phyloP scores from a whole-genome alignment of 140 eudicot genomes.

The Cichorium intybus region DNA sequence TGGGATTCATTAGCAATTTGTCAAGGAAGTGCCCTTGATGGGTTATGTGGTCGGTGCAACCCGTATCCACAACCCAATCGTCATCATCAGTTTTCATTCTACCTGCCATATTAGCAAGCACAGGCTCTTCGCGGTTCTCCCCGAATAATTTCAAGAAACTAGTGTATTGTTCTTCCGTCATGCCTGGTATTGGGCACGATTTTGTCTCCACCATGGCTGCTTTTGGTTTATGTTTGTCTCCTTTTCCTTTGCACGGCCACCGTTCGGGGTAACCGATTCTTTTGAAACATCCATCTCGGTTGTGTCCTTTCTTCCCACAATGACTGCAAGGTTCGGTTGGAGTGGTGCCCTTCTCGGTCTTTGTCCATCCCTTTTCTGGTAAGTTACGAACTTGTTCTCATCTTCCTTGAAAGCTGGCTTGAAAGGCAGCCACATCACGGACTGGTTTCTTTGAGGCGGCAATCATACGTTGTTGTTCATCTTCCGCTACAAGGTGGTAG shows the following conservation, averaged over 20 bases:
- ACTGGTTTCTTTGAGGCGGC: neutral
- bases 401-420: neutral
- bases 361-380: neutral
- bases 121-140: neutral
- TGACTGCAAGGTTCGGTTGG: neutral
- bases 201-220: neutral
- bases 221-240: neutral
- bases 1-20: too few species aligned
- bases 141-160: neutral
- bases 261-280: neutral
- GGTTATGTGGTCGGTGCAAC: too few species aligned
- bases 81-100: too few species aligned
- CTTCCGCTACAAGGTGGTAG: too few species aligned
- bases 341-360: neutral
- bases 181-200: conserved; percentile 1
- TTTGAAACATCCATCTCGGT: neutral
- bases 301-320: neutral
- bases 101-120: too few species aligned
- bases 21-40: too few species aligned
- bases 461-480: neutral
- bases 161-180: neutral
- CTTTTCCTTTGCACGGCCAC: too few species aligned
- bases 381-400: neutral
- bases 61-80: too few species aligned
- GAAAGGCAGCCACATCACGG: neutral